A percentile compares a stretch with the other conserved stretches of the same genome.
Conservation (phyloP, 805 yeast species). For the Millerago galiae region DNA sequence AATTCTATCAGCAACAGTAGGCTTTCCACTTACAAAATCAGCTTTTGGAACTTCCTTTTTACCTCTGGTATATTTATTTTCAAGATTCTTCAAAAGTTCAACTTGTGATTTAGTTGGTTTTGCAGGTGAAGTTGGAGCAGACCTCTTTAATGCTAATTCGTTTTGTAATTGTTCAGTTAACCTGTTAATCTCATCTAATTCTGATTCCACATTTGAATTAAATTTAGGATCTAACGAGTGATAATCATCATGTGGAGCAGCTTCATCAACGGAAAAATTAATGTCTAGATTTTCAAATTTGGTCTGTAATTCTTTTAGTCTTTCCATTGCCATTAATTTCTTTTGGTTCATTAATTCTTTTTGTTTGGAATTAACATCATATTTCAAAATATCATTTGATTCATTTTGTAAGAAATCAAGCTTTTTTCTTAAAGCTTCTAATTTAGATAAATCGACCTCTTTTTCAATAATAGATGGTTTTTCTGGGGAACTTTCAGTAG, state of each 20-base stretch:
- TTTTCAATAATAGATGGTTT: slow-evolving; percentile 21
- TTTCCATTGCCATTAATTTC: slow-evolving; percentile 60
- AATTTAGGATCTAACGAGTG: slow-evolving; percentile 30
- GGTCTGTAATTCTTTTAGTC: slow-evolving; percentile 63
- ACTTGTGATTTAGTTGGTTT: slow-evolving; percentile 11
- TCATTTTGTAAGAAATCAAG: slow-evolving; percentile 61
- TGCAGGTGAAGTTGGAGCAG: neutral
- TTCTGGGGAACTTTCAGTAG: slow-evolving; percentile 19
- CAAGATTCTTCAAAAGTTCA: slow-evolving; percentile 28
- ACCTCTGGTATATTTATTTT: slow-evolving; percentile 41
- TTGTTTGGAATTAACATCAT: slow-evolving; percentile 43
- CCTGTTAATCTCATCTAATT: slow-evolving; percentile 26
- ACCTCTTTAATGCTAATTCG: slow-evolving; percentile 9
- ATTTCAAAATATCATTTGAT: slow-evolving; percentile 70
- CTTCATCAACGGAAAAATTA: slow-evolving; percentile 31
- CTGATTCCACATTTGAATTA: slow-evolving; percentile 34
- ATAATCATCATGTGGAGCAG: slow-evolving; percentile 16
- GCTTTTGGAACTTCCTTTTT: slow-evolving; percentile 26
- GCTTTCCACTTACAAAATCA: slow-evolving; percentile 13
- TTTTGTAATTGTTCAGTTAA: slow-evolving; percentile 17
- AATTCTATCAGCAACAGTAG: slow-evolving; percentile 22
- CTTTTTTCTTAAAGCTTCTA: slow-evolving; percentile 49
- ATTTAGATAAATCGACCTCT: slow-evolving; percentile 49
- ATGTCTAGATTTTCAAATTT: slow-evolving; percentile 61
- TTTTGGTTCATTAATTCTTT: slow-evolving; percentile 53